These are phyloP conservation scores for Claviceps monticola DNA, from an alignment of 2,329 filamentous ascomycete species.

Conservation along the genomic window DNA sequence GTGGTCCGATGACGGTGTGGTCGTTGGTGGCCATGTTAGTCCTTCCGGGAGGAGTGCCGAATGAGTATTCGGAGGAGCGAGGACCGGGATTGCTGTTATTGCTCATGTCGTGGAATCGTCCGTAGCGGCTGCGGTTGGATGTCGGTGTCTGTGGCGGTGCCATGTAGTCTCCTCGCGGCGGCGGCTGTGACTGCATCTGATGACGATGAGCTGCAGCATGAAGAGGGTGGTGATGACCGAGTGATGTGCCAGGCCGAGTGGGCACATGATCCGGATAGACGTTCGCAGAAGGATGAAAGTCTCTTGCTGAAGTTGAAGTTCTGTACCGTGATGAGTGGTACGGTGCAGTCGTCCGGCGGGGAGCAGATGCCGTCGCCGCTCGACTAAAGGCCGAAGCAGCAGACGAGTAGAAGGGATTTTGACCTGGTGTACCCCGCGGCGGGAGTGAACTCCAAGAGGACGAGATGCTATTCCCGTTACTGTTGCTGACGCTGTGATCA, in stretches of 20 bases:
- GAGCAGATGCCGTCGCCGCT: neutral
- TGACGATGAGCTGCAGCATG: neutral
- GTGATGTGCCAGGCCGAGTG: conserved; percentile 9
- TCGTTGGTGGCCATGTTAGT: neutral
- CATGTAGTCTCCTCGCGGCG: conserved; percentile 12
- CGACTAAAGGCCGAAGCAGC: conserved; percentile 7
- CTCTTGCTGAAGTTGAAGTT: conserved; percentile 18
- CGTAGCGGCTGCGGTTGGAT: conserved; percentile 14
- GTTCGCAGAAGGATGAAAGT: conserved; percentile 15
- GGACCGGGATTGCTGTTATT: neutral
- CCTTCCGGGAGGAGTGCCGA: neutral
- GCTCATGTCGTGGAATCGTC: conserved; percentile 16
- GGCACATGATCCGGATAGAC: neutral
- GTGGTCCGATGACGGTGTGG: conserved; percentile 7
- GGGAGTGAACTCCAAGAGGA: conserved; percentile 12
- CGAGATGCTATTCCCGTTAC: neutral
- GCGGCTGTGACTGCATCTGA: neutral
- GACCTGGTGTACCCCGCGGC: conserved; percentile 2
- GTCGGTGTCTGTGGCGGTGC: conserved; percentile 18
- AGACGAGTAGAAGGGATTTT: conserved; percentile 2
- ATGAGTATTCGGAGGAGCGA: neutral
- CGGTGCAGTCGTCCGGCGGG: neutral
- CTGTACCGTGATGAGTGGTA: conserved; percentile 14
- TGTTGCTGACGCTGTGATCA: neutral
- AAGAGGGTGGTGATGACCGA: conserved; percentile 4